Evolutionary conservation across 768 basidiomycete species (phyloP).

Genomic region (Antrodiella citrinella): DNA sequence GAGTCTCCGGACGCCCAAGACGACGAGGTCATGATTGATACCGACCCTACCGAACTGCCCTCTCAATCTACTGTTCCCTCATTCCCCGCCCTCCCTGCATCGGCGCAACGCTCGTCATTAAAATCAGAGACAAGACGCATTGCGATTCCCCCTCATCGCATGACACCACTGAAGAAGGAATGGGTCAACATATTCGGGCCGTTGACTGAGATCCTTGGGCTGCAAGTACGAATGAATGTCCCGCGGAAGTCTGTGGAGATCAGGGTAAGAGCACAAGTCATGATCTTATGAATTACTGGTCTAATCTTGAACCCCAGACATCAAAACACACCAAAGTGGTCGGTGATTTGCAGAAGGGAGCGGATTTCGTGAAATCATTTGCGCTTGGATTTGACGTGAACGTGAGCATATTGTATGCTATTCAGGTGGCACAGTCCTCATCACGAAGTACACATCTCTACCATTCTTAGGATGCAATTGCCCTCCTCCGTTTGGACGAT

Average conservation of each 20-base stretch:
- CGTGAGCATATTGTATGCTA: slow-evolving; percentile 64
- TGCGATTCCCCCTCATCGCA: slow-evolving; percentile 91
- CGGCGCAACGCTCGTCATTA: slow-evolving; percentile 44
- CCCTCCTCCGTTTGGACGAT: slow-evolving; percentile 90
- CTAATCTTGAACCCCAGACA: slow-evolving; percentile 42
- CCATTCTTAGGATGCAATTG: slow-evolving; percentile 93
- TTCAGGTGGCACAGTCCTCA: slow-evolving; percentile 41
- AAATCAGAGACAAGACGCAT: slow-evolving; percentile 86
- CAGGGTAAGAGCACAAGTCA: slow-evolving; percentile 49
- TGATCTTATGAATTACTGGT: not conserved
- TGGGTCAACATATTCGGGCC: slow-evolving; percentile 96
- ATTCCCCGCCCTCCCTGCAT: slow-evolving; percentile 62
- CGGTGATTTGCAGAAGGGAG: slow-evolving; percentile 91
- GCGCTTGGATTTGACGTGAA: slow-evolving; percentile 93
- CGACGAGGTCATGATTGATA: slow-evolving; percentile 57
- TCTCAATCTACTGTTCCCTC: slow-evolving; percentile 49
- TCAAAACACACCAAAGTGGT: slow-evolving; percentile 92
- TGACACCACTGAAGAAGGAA: slow-evolving; percentile 95
- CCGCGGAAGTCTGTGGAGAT: slow-evolving; percentile 85
- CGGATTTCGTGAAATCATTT: slow-evolving; percentile 94
- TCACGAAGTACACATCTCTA: not conserved
- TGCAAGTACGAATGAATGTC: slow-evolving; percentile 98
- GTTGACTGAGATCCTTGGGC: slow-evolving; percentile 84
- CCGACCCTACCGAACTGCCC: slow-evolving; percentile 33
- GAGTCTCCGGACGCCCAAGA: slow-evolving; percentile 32